Percentiles rank a stretch among this genome's conserved stretches.
These are phyloP conservation scores for Bjerkandera adusta DNA, from an alignment of 1,284 basidiomycete species.

Conservation along the genomic window DNA sequence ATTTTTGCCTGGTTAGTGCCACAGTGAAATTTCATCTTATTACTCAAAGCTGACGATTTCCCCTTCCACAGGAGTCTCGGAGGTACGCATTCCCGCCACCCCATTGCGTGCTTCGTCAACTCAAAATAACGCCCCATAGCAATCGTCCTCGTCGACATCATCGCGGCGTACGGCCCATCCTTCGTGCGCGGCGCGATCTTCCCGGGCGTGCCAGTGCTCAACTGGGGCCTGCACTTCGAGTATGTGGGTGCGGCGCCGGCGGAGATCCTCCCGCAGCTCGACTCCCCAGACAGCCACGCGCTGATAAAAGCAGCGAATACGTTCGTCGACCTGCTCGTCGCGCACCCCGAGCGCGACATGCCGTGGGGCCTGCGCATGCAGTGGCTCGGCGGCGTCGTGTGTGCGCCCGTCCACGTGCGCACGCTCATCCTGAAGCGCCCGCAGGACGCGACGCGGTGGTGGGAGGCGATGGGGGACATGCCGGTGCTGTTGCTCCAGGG, in stretches of 20 bases:
- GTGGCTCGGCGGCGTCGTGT: conserved; percentile 34
- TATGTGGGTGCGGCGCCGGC: conserved; percentile 32
- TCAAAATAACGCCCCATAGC: conserved; percentile 22
- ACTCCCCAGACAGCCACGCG: conserved; percentile 22
- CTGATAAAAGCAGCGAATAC: not conserved
- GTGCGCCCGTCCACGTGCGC: conserved; percentile 32
- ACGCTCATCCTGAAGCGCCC: conserved; percentile 26
- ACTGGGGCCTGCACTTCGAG: conserved; percentile 17
- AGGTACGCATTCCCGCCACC: conserved; percentile 23
- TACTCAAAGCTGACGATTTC: not conserved
- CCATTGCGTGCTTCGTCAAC: not conserved
- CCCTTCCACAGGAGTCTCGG: conserved; percentile 34
- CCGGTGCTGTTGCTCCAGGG: conserved; percentile 36
- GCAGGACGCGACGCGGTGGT: conserved; percentile 33
- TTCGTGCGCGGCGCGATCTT: conserved; percentile 37
- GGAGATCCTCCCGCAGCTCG: conserved; percentile 24
- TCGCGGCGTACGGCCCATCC: conserved; percentile 32
- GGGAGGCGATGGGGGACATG: conserved; percentile 27
- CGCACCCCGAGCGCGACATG: conserved; percentile 22
- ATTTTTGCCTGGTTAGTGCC: conserved; percentile 36
- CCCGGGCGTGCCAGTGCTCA: conserved; percentile 27
- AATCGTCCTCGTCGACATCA: conserved; percentile 35
- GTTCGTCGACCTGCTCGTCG: conserved; percentile 33
- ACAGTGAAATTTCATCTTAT: not conserved
- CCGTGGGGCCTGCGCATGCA: conserved; percentile 29